Conservation (phyloP, 2,329 filamentous ascomycete species). For the Colletotrichum endophyticum region DNA sequence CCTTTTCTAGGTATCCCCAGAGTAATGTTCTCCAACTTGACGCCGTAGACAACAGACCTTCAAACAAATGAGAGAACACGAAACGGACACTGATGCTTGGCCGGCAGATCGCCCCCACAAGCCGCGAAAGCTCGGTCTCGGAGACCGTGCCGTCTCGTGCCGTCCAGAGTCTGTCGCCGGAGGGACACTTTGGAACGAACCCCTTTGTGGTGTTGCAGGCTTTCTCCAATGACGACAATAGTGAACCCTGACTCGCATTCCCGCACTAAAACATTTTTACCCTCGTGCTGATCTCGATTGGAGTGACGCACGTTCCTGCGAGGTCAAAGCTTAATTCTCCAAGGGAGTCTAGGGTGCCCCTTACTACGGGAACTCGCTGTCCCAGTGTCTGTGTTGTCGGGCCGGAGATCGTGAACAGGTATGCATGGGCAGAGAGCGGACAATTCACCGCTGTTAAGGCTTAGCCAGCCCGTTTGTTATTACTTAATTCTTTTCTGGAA, state of each 20-base stretch:
- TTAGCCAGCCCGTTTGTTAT: neutral
- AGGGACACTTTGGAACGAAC: neutral
- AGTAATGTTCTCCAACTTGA: neutral
- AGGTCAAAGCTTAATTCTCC: neutral
- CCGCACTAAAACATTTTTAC: neutral
- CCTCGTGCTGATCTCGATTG: slow-evolving; percentile 8
- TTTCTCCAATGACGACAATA: neutral
- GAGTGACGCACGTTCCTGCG: slow-evolving; percentile 11
- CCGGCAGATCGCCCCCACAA: neutral
- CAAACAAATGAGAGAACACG: neutral
- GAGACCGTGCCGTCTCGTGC: neutral
- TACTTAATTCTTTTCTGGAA: neutral
- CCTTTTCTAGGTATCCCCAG: neutral
- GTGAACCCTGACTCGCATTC: neutral
- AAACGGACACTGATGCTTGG: neutral
- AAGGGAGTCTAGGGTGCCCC: neutral
- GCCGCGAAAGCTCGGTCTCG: neutral
- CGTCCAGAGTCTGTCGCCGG: neutral
- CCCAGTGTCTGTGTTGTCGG: neutral
- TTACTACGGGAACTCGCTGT: neutral
- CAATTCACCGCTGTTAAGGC: neutral
- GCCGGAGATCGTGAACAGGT: neutral
- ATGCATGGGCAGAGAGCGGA: neutral
- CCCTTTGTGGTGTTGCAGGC: neutral
- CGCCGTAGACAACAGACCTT: neutral